Evolutionary conservation across 352 stramenopile species (phyloP).

Genomic region (Phytopythium helicoides): DNA sequence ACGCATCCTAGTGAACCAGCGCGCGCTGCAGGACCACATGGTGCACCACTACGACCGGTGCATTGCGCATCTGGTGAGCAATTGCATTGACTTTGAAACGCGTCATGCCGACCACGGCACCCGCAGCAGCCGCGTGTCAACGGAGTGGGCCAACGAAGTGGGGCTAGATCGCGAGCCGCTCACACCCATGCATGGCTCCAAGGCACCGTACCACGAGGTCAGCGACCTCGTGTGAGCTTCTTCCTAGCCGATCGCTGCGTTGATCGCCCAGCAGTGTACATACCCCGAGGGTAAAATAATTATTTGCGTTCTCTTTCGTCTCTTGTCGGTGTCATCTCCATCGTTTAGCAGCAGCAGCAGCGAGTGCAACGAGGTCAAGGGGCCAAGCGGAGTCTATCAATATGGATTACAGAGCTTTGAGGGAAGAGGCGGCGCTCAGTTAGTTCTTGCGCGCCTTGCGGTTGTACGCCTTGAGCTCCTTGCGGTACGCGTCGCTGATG

Average conservation of each 20-base stretch:
- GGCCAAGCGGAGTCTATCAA: constrained; percentile 13
- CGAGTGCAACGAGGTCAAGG: no score
- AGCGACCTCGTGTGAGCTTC: background rate
- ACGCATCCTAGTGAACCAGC: constrained; percentile 60
- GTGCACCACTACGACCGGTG: constrained; percentile 82
- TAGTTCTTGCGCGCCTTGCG: constrained; percentile 76
- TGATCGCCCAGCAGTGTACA: no score
- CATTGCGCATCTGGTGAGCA: constrained; percentile 49
- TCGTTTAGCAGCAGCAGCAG: no score
- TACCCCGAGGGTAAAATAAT: no score
- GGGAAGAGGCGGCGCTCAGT: background rate
- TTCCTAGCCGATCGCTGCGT: no score
- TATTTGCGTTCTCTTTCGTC: no score
- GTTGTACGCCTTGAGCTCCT: constrained; percentile 84
- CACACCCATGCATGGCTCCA: background rate
- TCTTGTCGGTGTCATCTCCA: no score
- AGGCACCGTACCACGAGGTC: background rate
- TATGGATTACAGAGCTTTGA: constrained; percentile 6
- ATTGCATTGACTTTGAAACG: constrained; percentile 55
- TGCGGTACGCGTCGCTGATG: constrained; percentile 73
- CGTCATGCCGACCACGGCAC: constrained; percentile 21
- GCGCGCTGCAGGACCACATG: constrained; percentile 69
- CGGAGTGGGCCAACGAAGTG: background rate
- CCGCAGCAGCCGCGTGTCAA: constrained; percentile 12
- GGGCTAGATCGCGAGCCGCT: constrained; percentile 1